These are phyloP conservation scores for Micractinium conductrix DNA, from an alignment of 139 green algal genomes.

Conservation along the genomic window DNA sequence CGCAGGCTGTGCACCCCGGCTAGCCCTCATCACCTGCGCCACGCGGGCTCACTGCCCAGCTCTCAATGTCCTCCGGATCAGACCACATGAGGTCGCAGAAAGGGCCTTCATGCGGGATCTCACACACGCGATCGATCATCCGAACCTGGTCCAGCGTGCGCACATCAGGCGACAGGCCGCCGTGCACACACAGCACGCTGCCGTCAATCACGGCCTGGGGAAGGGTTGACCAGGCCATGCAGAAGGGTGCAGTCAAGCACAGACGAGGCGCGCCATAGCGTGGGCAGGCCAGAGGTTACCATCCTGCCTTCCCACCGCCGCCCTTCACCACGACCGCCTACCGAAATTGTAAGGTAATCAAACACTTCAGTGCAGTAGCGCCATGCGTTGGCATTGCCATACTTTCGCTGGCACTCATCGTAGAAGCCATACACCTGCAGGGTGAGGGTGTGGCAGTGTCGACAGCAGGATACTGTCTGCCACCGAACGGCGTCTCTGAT, in stretches of 20 bases:
- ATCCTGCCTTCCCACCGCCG: too few species aligned
- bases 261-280: too few species aligned
- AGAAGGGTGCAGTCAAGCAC: too few species aligned
- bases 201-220: constrained; percentile 95
- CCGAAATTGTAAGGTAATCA: constrained; percentile 96
- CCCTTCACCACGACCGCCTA: too few species aligned
- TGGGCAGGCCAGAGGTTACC: too few species aligned
- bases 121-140: constrained; percentile 96
- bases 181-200: constrained; percentile 96
- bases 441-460: too few species aligned
- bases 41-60: constrained; percentile 92
- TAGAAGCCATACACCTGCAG: constrained; percentile 98
- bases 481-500: too few species aligned
- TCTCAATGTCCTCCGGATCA: constrained; percentile 99
- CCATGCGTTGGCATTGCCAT: constrained; percentile 99
- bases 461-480: too few species aligned
- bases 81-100: constrained; percentile 99
- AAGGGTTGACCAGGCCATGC: too few species aligned
- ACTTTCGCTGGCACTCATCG: constrained; percentile 99
- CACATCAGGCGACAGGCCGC: constrained; percentile 96
- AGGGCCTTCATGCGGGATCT: constrained; percentile 98
- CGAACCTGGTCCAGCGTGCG: constrained; percentile 97
- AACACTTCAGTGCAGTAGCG: constrained; percentile 99
- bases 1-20: too few species aligned
- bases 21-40: constrained; percentile 77